Base-by-base conservation (phyloP, 208 protist species). In the Trypanosoma cruzi region DNA sequence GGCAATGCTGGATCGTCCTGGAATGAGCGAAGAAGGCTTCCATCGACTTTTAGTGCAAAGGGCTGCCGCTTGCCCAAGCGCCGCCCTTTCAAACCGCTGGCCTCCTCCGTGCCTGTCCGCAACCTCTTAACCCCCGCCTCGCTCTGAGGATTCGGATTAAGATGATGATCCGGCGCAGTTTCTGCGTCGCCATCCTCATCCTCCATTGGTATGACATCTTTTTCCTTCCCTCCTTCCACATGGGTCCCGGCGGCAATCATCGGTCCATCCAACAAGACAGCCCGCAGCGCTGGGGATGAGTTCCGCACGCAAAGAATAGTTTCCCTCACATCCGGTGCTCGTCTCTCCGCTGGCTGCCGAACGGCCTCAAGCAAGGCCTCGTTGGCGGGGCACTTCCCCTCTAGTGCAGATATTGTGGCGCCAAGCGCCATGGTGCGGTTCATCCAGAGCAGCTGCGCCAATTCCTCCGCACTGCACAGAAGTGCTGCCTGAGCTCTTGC, bases 341-440 rank as follows among this genome's bases (percentile, higher is more conserved):
- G 8, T 20, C 31, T 58, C 24, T 48, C 13, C 57, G 4, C 16
- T 5, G 32, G n/a, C 40, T 46, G n/a, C 60, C 42, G 46, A 14
- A 14, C 40, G 8, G 3, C 40, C 40, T 7, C 18, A 7, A 16
- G 40, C 40, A 14, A 14, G 4, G 40, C 40, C 40, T 44, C 40
- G 40, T 44, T 44, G 40, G 40, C 1, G 40, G 40, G 1, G 40
- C 40, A 44, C 4, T 44, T 4, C 0, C 40, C 52, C 31, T 63
- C 53, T 26, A 69, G 32, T 24, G 31, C 10, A 10, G 70, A 61
- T 16, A 49, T 32, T 22, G 68, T 73, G 28, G 70, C 55, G 20
- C 55, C 70, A 63, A 75, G 61, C 14, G 70, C 63, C 62, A 75
- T 75, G 2, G 54, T 75, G n/a, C 63, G 70, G 28, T 64, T 69